Evolutionary conservation across 2,329 filamentous ascomycete species (phyloP).

Genomic region (Podosphaera fusca): DNA sequence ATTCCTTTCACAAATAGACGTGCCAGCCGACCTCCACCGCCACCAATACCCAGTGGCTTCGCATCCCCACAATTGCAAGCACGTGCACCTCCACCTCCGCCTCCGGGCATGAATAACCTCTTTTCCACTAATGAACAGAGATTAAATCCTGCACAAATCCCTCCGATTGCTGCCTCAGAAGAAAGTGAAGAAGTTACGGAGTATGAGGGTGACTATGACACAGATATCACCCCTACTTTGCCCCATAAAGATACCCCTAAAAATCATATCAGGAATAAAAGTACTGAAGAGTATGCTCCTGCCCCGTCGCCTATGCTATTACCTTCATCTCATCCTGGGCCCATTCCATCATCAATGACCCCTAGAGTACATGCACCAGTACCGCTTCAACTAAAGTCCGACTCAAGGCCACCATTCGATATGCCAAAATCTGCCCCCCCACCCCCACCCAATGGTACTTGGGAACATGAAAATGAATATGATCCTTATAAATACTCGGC

Average conservation of each 20-base stretch:
- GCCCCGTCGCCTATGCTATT: constrained; percentile 22
- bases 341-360: constrained; percentile 27
- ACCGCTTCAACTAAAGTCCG: constrained; percentile 32
- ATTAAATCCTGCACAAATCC: constrained; percentile 20
- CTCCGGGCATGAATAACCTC: constrained; percentile 30
- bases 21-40: constrained; percentile 28
- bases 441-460: constrained; percentile 24
- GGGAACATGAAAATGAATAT: constrained; percentile 45
- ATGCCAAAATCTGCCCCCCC: constrained; percentile 43
- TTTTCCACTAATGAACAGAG: constrained; percentile 34
- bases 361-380: constrained; percentile 43
- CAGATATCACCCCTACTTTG: constrained; percentile 84
- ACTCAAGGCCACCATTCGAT: constrained; percentile 40
- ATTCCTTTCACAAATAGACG: constrained; percentile 25
- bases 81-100: constrained; percentile 45
- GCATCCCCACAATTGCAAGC: constrained; percentile 24
- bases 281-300: constrained; percentile 43
- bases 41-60: constrained; percentile 34
- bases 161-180: constrained; percentile 19
- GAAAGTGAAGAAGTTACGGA: constrained; percentile 62
- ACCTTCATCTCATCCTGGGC: constrained; percentile 22
- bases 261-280: constrained; percentile 54
- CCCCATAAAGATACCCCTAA: constrained; percentile 86
- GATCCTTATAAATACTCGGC: constrained; percentile 38
- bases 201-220: constrained; percentile 95